Evolutionary conservation across 768 basidiomycete genomes (phyloP).

Genomic region (Mycena rebaudengoi): DNA sequence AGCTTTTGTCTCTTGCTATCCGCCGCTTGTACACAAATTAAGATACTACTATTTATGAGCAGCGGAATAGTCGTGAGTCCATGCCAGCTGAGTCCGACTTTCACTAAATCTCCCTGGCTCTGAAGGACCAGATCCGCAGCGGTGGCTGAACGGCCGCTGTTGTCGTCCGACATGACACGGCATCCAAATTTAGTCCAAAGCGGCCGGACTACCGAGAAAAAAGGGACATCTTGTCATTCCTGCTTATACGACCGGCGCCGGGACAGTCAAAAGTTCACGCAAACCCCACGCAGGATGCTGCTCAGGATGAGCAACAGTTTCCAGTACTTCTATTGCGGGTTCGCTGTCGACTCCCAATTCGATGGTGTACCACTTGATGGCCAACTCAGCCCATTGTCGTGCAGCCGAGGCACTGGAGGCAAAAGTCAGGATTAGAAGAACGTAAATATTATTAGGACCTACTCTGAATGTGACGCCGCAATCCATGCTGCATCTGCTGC

Average conservation of each 20-base stretch:
- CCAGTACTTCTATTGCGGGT: slow-evolving; percentile 51
- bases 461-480: slow-evolving; percentile 72
- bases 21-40: too few species aligned
- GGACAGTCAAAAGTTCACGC: slow-evolving; percentile 45
- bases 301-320: slow-evolving; percentile 45
- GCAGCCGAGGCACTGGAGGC: slow-evolving; percentile 52
- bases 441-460: slow-evolving; percentile 38
- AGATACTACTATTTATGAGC: too few species aligned
- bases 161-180: too few species aligned
- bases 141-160: too few species aligned
- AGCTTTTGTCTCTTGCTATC: too few species aligned
- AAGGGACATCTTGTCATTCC: too few species aligned
- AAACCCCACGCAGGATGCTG: slow-evolving; percentile 59
- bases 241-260: slow-evolving; percentile 35
- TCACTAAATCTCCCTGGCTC: too few species aligned
- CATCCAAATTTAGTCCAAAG: too few species aligned
- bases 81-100: too few species aligned
- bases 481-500: slow-evolving; percentile 69
- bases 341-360: slow-evolving; percentile 66
- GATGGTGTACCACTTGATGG: slow-evolving; percentile 61
- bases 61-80: too few species aligned
- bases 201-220: too few species aligned
- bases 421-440: neutral
- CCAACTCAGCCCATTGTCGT: slow-evolving; percentile 57
- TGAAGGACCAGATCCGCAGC: too few species aligned